A percentile compares a stretch with the other conserved stretches of the same genome.
These are phyloP conservation scores for Paraleonurus japonicus DNA, from an alignment of 257 asterid genomes.

Conservation along the genomic window DNA sequence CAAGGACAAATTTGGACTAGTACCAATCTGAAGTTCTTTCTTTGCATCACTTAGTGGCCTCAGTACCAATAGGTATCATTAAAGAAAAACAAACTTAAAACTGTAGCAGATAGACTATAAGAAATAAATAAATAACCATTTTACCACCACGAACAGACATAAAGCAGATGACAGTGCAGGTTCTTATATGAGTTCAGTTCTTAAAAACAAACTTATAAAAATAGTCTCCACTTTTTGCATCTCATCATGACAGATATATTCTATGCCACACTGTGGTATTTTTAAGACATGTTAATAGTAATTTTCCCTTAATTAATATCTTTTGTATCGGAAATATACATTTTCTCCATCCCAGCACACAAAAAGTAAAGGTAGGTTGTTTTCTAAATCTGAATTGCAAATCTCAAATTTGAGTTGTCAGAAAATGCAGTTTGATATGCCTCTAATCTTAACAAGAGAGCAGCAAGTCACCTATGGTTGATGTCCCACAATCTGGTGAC, in stretches of 20 bases:
- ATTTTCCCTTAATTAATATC: not conserved
- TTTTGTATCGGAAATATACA: not conserved
- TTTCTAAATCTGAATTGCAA: slow-evolving; percentile 22
- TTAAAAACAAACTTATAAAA: slow-evolving; percentile 14
- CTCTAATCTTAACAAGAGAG: slow-evolving; percentile 11
- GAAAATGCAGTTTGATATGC: slow-evolving; percentile 5
- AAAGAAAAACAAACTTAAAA: not conserved
- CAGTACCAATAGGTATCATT: not conserved
- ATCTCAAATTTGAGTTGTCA: slow-evolving; percentile 3
- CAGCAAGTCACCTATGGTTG: not conserved
- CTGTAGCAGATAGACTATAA: slow-evolving; percentile 1
- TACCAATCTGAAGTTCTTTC: slow-evolving; percentile 1
- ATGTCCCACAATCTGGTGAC: slow-evolving; percentile 16
- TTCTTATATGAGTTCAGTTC: slow-evolving; percentile 7
- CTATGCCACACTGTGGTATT: slow-evolving; percentile 5
- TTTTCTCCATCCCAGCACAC: slow-evolving; percentile 17
- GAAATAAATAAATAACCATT: not conserved
- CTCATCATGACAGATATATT: slow-evolving; percentile 5
- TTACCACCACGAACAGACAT: slow-evolving; percentile 9
- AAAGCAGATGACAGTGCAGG: slow-evolving; percentile 4
- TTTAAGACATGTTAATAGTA: not conserved
- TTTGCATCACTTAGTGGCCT: not conserved
- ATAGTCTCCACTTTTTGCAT: slow-evolving; percentile 16
- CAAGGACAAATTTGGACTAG: slow-evolving; percentile 2
- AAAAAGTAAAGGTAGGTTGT: slow-evolving; percentile 15